Percentiles rank a stretch among this genome's conserved stretches.
Conservation (phyloP, 176 grass and related monocot species). For the Triticum aestivum region IWGSC_CS_RefSeq_v2.1 NC_057813.1:35673569-35674068, state of each 20-base stretch:
- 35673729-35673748: conserved; percentile 23
- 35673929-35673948: too few relatives aligned
- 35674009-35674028: not conserved
- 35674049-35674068: not conserved
- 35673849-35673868: conserved; percentile 31
- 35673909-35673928: not conserved
- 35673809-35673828: conserved; percentile 29
- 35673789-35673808: not conserved
- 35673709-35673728: conserved; percentile 23
- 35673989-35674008: not conserved
- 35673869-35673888: conserved; percentile 34
- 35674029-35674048: not conserved
- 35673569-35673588: not conserved
- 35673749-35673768: conserved; percentile 37
- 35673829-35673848: conserved; percentile 34
- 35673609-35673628: not conserved
- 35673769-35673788: not conserved
- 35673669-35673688: not conserved
- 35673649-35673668: not conserved
- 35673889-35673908: not conserved
- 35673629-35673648: not conserved
- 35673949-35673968: too few relatives aligned
- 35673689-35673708: not conserved
- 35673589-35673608: not conserved
- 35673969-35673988: too few relatives aligned